phyloP scores from a whole-genome alignment of 192 early-diverging fungal species.

The Allomyces arbusculus region DNA sequence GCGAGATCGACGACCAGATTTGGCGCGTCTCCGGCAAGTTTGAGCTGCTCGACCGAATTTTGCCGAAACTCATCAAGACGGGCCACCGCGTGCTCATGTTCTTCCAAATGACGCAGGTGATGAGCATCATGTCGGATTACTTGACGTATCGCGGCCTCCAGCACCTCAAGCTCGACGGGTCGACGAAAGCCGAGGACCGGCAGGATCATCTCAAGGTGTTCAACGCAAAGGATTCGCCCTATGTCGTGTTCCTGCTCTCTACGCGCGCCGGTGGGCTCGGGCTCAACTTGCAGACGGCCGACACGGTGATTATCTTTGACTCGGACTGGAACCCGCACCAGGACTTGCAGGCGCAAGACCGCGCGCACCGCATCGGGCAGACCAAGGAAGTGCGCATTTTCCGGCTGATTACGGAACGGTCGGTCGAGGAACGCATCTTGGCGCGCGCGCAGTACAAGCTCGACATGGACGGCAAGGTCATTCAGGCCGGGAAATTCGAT shows the following conservation, averaged over 20 bases:
- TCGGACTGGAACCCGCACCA: constrained; percentile 98
- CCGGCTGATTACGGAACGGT: constrained; percentile 70
- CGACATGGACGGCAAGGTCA: constrained; percentile 93
- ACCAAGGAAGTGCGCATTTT: constrained; percentile 93
- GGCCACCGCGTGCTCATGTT: constrained; percentile 63
- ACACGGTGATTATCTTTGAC: constrained; percentile 97
- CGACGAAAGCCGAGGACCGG: constrained; percentile 75
- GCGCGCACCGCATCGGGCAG: constrained; percentile 98
- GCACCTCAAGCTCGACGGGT: constrained; percentile 77
- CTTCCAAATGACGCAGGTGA: constrained; percentile 74
- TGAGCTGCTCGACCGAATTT: constrained; percentile 81
- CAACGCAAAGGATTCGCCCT: constrained; percentile 57
- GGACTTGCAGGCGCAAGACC: constrained; percentile 97
- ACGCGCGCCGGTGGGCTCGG: constrained; percentile 93
- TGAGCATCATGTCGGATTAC: constrained; percentile 96
- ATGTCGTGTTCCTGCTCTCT: constrained; percentile 77
- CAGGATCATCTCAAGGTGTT: constrained; percentile 56
- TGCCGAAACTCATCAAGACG: constrained; percentile 68
- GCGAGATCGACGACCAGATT: constrained; percentile 49
- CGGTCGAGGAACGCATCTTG: constrained; percentile 86
- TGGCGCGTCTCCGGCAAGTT: constrained; percentile 86
- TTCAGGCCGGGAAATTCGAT: constrained; percentile 99
- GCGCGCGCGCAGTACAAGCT: constrained; percentile 86
- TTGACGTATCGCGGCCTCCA: constrained; percentile 46
- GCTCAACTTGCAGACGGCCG: constrained; percentile 86